phyloP scores from a whole-genome alignment of 306 rosid species.

The Dryas octopetala region DNA sequence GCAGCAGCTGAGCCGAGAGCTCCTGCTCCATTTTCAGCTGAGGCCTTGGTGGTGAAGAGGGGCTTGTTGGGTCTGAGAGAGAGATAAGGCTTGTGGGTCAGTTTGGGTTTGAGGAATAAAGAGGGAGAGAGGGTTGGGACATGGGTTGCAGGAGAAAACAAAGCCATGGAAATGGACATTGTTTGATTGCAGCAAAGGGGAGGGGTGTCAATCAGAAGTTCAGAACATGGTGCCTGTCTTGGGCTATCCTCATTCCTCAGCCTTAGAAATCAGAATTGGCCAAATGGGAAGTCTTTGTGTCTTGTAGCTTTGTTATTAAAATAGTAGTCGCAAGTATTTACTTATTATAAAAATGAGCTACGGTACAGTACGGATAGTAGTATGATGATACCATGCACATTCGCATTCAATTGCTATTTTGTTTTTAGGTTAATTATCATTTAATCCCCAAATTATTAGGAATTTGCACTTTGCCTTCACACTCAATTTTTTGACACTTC shows the following conservation, averaged over 20 bases:
- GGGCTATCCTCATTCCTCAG: constrained; percentile 15
- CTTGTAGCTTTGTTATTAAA: background rate
- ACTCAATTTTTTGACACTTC: no score
- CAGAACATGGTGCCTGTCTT: constrained; percentile 25
- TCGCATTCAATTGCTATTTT: background rate
- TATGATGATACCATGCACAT: background rate
- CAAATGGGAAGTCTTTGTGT: background rate
- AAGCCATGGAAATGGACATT: constrained; percentile 69
- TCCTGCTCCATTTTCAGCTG: constrained; percentile 58
- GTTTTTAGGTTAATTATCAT: no score
- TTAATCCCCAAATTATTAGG: no score
- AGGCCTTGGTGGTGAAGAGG: constrained; percentile 34
- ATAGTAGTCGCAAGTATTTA: background rate
- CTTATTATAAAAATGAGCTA: background rate
- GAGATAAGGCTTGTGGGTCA: constrained; percentile 34
- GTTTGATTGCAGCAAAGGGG: background rate
- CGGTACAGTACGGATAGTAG: background rate
- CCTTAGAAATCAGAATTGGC: constrained; percentile 8
- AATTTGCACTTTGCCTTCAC: no score
- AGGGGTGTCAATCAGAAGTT: constrained; percentile 21
- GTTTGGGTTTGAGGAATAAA: constrained; percentile 30
- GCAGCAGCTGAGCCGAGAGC: constrained; percentile 37
- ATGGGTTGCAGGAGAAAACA: constrained; percentile 61
- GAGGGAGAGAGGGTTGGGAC: constrained; percentile 50
- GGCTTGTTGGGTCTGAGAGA: constrained; percentile 41